Percentiles rank a stretch among this genome's conserved stretches.
phyloP scores from a whole-genome alignment of 495 filamentous ascomycete species.

The Xylaria sp. region DNA sequence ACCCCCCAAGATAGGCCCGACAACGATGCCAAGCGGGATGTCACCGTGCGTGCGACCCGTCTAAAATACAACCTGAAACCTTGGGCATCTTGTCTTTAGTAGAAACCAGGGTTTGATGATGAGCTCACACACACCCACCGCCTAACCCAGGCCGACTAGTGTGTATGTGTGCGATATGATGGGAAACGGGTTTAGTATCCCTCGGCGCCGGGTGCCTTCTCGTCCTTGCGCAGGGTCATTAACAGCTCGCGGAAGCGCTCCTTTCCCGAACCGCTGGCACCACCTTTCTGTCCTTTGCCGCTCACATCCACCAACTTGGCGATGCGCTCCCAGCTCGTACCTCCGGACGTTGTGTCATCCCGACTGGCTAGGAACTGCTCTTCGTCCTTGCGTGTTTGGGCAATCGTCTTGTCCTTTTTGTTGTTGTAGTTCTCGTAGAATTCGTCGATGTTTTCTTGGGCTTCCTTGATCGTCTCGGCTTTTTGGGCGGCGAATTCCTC shows the following conservation, averaged over 20 bases:
- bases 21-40: slow-evolving; percentile 5
- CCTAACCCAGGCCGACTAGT: background rate
- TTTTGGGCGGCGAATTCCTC: slow-evolving; percentile 80
- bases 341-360: slow-evolving; percentile 90
- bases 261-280: slow-evolving; percentile 87
- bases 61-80: slow-evolving; percentile 25
- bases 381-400: slow-evolving; percentile 86
- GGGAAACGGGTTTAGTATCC: slow-evolving; percentile 55
- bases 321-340: slow-evolving; percentile 98
- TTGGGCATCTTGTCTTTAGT: background rate
- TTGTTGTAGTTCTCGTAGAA: slow-evolving; percentile 99
- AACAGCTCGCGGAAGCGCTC: slow-evolving; percentile 93
- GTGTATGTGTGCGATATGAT: slow-evolving; percentile 9
- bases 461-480: slow-evolving; percentile 79
- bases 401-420: slow-evolving; percentile 90
- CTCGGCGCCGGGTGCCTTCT: slow-evolving; percentile 87
- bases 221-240: slow-evolving; percentile 86
- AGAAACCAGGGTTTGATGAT: background rate
- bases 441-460: slow-evolving; percentile 90
- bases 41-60: slow-evolving; percentile 13
- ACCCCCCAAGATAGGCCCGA: slow-evolving; percentile 11
- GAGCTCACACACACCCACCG: background rate
- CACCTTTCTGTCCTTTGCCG: slow-evolving; percentile 87
- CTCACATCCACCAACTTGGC: slow-evolving; percentile 95
- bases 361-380: slow-evolving; percentile 88